Base-by-base conservation (phyloP, 805 yeast genomes). In the Saturnispora saitoi region DNA sequence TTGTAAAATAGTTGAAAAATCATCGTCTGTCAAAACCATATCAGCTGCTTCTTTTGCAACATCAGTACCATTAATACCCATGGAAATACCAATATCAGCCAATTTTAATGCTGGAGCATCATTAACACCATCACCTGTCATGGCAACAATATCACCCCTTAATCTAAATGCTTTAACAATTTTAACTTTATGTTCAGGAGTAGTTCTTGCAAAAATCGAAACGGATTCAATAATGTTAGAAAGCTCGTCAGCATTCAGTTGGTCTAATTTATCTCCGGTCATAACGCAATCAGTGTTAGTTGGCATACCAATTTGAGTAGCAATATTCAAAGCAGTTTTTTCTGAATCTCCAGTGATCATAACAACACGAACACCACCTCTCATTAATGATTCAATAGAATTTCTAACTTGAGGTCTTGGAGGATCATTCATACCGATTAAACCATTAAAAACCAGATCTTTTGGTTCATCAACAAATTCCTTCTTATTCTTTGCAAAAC, bases 51-150 rank as follows among this genome's bases (percentile, higher is more conserved):
- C 99, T 61, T 91, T 91, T 43, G 99, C 99, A 37, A 91, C 99
- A 66, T 91, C 99, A 0, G 98, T 93, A 51, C 99, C 99, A 70
- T 85, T 83, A 57, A 78, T 79, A 51, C 89, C 93, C 93, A 90
- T 89, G 12, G 95, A 83, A 57, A 91, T 87, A 60, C 98, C 98
- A 57, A 90, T 90, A 68, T 90, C 96, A 2, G 98, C 97, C 57
- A 90, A 73, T 63, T 91, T 90, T 58, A 91, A 74, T 4, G 98
- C 97, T n/a, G 98, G 98, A 0, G 98, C 98, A 71, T 90, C 98
- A 65, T 90, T 90, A 12, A 91, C 96, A 68, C 98, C 98, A 68
- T 90, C 98, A 57, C 99, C 99, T n/a, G 98, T 90, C 96, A 91
- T 90, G 22, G 97, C 99, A 46, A 91, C 98, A 53, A 91, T 81